Conservation (phyloP, 805 yeast genomes). For the Pichia kluyveri region DNA sequence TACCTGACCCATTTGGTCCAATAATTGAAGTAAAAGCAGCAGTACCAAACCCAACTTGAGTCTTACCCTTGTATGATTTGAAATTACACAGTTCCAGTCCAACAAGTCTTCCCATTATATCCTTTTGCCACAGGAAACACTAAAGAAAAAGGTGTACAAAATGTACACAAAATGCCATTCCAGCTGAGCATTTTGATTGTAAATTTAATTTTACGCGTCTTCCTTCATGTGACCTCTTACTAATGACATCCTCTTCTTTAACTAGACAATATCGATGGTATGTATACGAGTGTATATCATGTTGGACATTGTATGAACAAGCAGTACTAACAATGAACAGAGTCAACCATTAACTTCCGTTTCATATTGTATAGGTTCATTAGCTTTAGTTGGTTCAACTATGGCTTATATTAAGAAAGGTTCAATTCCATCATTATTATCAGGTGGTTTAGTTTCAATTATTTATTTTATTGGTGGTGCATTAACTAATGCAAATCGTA, state of each 20-base stretch:
- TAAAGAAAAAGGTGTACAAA: neutral
- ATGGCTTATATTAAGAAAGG: conserved; percentile 42
- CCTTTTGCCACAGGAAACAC: neutral
- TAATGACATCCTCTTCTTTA: too few species aligned
- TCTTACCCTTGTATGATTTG: conserved; percentile 79
- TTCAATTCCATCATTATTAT: conserved; percentile 71
- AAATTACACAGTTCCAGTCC: conserved; percentile 78
- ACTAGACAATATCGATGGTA: neutral
- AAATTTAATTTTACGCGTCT: too few species aligned
- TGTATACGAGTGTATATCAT: neutral
- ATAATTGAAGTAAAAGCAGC: conserved; percentile 75
- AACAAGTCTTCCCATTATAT: conserved; percentile 67
- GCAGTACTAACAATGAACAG: neutral
- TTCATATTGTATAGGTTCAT: conserved; percentile 10
- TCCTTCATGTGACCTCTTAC: too few species aligned
- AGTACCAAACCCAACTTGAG: conserved; percentile 74
- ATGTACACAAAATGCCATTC: too few species aligned
- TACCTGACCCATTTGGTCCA: conserved; percentile 99
- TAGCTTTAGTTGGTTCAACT: conserved; percentile 25
- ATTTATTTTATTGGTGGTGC: conserved; percentile 68
- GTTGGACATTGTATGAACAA: neutral
- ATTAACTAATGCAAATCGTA: conserved; percentile 60
- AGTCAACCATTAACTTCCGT: neutral
- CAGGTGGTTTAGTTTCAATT: conserved; percentile 57
- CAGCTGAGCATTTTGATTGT: too few species aligned